Base-by-base conservation (phyloP, 352 stramenopile species). In the Phytophthora pinifolia region DNA sequence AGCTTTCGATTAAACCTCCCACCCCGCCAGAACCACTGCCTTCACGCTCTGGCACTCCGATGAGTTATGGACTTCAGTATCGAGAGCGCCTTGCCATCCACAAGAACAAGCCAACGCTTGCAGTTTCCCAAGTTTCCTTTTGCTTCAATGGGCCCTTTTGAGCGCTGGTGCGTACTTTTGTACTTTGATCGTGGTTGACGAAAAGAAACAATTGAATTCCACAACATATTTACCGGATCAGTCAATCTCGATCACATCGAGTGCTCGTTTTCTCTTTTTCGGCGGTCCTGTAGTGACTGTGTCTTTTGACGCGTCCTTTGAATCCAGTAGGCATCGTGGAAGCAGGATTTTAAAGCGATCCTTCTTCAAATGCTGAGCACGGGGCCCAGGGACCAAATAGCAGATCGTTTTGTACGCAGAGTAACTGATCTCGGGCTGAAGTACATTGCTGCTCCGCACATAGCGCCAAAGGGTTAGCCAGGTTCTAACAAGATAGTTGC, bases 1-100 rank as follows among this genome's bases (percentile, higher is more conserved):
- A 88, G 47, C 58, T 83, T 13, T 86, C 77, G 18, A 78, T 92
- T 48, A 89, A 88, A 27, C 82, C 78, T 29, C 84, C 84, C 13
- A 88, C 79, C 2, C 83, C 82, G 1, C 79, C 78, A 5, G 79
- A 89, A 32, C 63, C 67, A 14, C 37, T 72, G 47, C 72, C 74
- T 20, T 65, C 55, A 0, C 67, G 81, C 8, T 72, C 72, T 27
- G 77, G 88, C 39, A 76, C 68, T 22, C 57, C 62, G 9, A 49
- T 91, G 30, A 81, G 78, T 62, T 94, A 91, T 42, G 84, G 84
- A 3, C 44, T 88, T 17, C 79, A 90, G 34, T 94, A 94, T 47
- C 81, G 84, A 20, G 84, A 94, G 44, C 79, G 79, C 0, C 73
- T 94, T 14, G 60, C 72, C 14, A 83, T 72, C 14, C 69, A 87